Conservation (phyloP, 305 asterid species). For the Plantago coronopus region DNA sequence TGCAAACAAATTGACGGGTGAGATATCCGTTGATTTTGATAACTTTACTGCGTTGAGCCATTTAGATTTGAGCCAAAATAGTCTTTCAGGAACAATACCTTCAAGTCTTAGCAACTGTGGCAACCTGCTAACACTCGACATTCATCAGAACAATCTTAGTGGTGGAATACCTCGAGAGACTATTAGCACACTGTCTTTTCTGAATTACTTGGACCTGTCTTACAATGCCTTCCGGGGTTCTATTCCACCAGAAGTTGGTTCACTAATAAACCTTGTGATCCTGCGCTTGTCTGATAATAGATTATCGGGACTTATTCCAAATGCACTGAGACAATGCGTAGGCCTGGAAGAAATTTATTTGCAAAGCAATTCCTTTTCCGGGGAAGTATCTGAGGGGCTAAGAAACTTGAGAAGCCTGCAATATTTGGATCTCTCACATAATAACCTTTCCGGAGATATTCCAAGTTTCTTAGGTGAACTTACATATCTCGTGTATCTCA, state of each 20-base stretch:
- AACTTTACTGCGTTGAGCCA: conserved; percentile 21
- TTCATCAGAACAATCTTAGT: conserved; percentile 22
- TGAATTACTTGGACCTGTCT: conserved; percentile 15
- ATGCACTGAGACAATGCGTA: conserved; percentile 20
- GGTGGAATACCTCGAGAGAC: conserved; percentile 24
- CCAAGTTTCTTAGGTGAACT: conserved; percentile 24
- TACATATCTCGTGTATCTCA: conserved; percentile 9
- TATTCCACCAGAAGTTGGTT: conserved; percentile 17
- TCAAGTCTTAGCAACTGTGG: conserved; percentile 23
- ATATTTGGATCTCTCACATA: conserved; percentile 24
- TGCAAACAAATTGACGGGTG: conserved; percentile 14
- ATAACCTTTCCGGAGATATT: conserved; percentile 28
- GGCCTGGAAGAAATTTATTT: conserved; percentile 15
- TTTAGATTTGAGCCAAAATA: conserved; percentile 12
- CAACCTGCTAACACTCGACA: conserved; percentile 12
- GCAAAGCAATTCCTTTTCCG: conserved; percentile 20
- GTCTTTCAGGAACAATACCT: conserved; percentile 24
- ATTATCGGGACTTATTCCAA: conserved; percentile 16
- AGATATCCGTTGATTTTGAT: conserved; percentile 27
- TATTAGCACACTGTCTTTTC: conserved; percentile 8
- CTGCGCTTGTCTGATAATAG: neutral
- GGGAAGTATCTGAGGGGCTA: conserved; percentile 21
- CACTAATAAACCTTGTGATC: neutral
- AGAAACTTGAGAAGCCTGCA: conserved; percentile 17
- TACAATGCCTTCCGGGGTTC: conserved; percentile 21